Base-by-base conservation (phyloP, 1,284 basidiomycete genomes). In the Cutaneotrichosporon dermatis region DNA sequence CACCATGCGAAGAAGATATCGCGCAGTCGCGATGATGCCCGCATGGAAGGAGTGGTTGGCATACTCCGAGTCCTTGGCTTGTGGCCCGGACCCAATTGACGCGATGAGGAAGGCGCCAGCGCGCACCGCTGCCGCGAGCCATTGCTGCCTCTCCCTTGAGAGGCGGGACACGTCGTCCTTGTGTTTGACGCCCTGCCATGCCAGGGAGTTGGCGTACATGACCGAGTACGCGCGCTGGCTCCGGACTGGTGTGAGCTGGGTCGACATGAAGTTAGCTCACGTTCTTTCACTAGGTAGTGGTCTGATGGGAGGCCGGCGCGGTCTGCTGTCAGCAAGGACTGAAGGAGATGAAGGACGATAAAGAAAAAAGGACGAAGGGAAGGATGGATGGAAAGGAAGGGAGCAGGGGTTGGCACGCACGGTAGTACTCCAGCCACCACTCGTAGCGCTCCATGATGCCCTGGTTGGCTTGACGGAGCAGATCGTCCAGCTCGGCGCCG, bases 1-100 rank as follows among this genome's bases (percentile, higher is more conserved):
- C 4, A 55, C 57, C 51, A 64, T 60, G 34, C 62, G 58, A 33
- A 66, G 60, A 11, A 66, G 60, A 39, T 61, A 62, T 6, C 60
- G 58, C 0, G 65, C 55, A 34, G 57, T 61, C 7, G 61, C 51
- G 12, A 63, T 57, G 42, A 64, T 59, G 7, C 54, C 65, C 7
- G 62, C 46, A 51, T 61, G 59, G 46, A 60, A 60, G 41, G 15
- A 15, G 54, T 60, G 59, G 35, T 60, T 60, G 10, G 50, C 53
- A 15, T 54, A 60, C 46, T 60, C 59, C 25, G 51, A 49, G 41
- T 57, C 43, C 34, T 54, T 51, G 33, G 50, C 52, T 13, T 54
- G 60, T 2, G 42, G 15, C 1, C 60, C 55, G 6, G 45, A 41
- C 1, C 55, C 60, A 10, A 61, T 51, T 1, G 48, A 41, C 11